These are phyloP conservation scores for Pilatotrama ljubarskyi DNA, from an alignment of 768 basidiomycete genomes.

Conservation along the genomic window DNA sequence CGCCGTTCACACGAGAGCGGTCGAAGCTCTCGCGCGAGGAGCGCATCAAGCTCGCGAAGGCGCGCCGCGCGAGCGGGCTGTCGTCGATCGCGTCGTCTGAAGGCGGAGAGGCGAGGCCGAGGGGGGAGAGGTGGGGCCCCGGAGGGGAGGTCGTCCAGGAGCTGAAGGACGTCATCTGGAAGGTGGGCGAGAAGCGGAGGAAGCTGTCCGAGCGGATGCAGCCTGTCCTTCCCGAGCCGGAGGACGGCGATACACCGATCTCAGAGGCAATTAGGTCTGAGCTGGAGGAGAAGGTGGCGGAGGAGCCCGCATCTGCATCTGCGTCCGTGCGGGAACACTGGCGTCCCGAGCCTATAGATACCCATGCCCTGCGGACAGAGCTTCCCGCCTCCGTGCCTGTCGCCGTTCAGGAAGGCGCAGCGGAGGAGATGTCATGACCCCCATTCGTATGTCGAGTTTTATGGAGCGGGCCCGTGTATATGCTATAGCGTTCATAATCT, in stretches of 20 bases:
- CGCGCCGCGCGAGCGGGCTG: conserved; percentile 47
- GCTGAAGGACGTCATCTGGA: conserved; percentile 85
- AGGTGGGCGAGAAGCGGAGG: conserved; percentile 71
- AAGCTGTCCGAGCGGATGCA: conserved; percentile 41
- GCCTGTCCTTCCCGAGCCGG: not conserved
- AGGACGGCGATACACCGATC: not conserved
- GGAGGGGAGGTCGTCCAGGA: conserved; percentile 82
- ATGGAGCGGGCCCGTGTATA: conserved; percentile 7
- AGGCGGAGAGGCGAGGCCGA: conserved; percentile 16
- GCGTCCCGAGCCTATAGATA: conserved; percentile 3
- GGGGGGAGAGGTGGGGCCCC: conserved; percentile 62
- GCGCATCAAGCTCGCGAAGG: conserved; percentile 61
- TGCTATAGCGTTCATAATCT: conserved; percentile 16
- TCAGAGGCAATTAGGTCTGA: not conserved
- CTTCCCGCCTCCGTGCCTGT: not conserved
- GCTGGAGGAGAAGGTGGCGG: not conserved
- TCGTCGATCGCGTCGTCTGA: conserved; percentile 14
- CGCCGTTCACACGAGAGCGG: conserved; percentile 52
- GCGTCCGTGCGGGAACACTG: not conserved
- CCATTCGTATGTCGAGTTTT: not conserved
- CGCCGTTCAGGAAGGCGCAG: not conserved
- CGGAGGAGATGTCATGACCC: conserved; percentile 14
- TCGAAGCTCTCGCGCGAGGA: conserved; percentile 74
- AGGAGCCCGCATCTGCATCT: not conserved
- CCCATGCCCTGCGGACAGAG: conserved; percentile 17